A percentile compares a stretch with the other conserved stretches of the same genome.
Conservation (phyloP, 495 filamentous ascomycete genomes). For the Astrothelium subdiscretum region DNA sequence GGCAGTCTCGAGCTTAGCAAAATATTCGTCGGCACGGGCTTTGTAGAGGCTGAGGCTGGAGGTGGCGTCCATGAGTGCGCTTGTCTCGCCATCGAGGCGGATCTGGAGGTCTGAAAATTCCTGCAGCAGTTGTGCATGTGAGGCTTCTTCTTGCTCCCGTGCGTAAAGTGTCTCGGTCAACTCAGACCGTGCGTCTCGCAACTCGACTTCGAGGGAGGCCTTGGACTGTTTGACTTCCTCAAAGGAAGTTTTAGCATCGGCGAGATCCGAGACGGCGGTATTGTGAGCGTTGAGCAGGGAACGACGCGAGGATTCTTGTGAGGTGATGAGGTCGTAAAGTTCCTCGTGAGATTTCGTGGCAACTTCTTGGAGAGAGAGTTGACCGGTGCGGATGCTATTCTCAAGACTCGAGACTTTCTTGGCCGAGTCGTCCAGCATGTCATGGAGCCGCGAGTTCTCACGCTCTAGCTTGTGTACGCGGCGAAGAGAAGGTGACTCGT, state of each 20-base stretch:
- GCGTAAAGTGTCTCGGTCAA: constrained; percentile 64
- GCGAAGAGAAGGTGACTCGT: constrained; percentile 73
- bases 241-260: constrained; percentile 72
- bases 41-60: constrained; percentile 85
- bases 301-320: constrained; percentile 79
- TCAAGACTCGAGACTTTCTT: constrained; percentile 89
- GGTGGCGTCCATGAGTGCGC: constrained; percentile 69
- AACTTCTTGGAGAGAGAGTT: constrained; percentile 81
- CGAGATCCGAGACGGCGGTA: constrained; percentile 68
- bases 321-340: constrained; percentile 84
- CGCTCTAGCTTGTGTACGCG: constrained; percentile 87
- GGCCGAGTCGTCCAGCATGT: constrained; percentile 87
- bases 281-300: constrained; percentile 76
- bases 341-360: constrained; percentile 93
- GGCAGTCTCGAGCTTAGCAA: constrained; percentile 92
- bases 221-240: constrained; percentile 75
- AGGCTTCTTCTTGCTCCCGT: constrained; percentile 72
- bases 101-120: constrained; percentile 94
- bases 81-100: constrained; percentile 76
- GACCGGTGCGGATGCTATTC: constrained; percentile 74
- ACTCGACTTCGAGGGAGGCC: constrained; percentile 71
- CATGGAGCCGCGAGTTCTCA: constrained; percentile 83
- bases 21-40: constrained; percentile 89
- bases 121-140: constrained; percentile 75
- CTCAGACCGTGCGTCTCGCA: constrained; percentile 74